Evolutionary conservation across 2,329 filamentous ascomycete species (phyloP).

Genomic region (Fusarium buxicola): DNA sequence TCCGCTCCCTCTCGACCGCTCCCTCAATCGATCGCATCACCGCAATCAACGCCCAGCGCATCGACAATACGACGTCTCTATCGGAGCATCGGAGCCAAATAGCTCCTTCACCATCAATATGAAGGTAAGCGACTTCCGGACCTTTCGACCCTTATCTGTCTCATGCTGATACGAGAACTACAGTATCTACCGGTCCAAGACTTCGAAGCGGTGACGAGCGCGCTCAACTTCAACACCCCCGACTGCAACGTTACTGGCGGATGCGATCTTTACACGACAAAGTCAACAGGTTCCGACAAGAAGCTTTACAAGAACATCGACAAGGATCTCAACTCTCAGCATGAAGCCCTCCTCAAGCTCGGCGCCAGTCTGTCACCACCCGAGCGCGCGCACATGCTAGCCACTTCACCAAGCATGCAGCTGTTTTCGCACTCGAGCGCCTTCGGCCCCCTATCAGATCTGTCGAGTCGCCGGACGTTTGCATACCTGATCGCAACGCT

Average conservation of each 20-base stretch:
- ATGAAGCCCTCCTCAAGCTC: constrained; percentile 87
- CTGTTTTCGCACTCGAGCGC: constrained; percentile 84
- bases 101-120: constrained; percentile 45
- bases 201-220: constrained; percentile 90
- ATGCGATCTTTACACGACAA: constrained; percentile 97
- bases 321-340: constrained; percentile 88
- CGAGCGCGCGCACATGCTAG: constrained; percentile 76
- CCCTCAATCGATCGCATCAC: constrained; percentile 33
- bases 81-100: constrained; percentile 3
- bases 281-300: constrained; percentile 94
- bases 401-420: constrained; percentile 69
- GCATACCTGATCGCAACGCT: constrained; percentile 96
- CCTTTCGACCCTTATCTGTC: background rate
- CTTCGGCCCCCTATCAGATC: constrained; percentile 89
- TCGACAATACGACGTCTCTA: constrained; percentile 14
- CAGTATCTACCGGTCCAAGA: constrained; percentile 93
- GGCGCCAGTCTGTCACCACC: constrained; percentile 90
- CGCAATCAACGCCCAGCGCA: constrained; percentile 16
- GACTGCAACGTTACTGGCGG: constrained; percentile 93
- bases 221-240: constrained; percentile 94
- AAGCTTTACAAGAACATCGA: constrained; percentile 98
- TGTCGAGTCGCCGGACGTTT: constrained; percentile 90
- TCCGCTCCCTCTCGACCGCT: constrained; percentile 34
- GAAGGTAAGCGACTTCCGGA: constrained; percentile 50
- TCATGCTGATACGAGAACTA: constrained; percentile 33